phyloP scores from a whole-genome alignment of 768 basidiomycete genomes.

The Cystofilobasidium macerans region DNA sequence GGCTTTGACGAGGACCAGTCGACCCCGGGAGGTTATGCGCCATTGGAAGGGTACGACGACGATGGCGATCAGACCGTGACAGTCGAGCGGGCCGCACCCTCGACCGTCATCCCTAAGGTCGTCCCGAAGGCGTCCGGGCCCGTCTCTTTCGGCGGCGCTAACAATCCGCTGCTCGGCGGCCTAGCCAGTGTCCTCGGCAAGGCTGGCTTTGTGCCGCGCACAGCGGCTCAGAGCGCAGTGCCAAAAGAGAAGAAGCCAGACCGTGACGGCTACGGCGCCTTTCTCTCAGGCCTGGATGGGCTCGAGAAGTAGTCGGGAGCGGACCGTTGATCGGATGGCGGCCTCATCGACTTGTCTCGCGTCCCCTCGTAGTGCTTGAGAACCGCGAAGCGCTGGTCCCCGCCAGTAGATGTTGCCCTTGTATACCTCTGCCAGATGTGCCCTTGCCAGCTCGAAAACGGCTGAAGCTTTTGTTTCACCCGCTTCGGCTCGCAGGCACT shows the following conservation, averaged over 20 bases:
- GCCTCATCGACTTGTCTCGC: too few relatives aligned
- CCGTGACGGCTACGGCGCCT: not conserved
- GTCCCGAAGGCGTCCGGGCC: slow-evolving; percentile 3
- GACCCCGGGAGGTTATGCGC: not conserved
- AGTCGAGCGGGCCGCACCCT: too few relatives aligned
- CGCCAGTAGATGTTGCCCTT: too few relatives aligned
- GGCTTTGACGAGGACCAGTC: not conserved
- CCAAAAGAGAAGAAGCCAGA: not conserved
- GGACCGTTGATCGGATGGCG: too few relatives aligned
- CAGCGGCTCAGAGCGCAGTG: not conserved
- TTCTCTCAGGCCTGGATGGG: not conserved
- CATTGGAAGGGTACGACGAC: not conserved
- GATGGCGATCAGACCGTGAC: too few relatives aligned
- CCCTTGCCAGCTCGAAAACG: too few relatives aligned
- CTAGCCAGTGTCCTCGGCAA: slow-evolving; percentile 19
- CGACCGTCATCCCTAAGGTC: not conserved
- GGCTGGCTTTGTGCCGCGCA: slow-evolving; percentile 1
- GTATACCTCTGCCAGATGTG: too few relatives aligned
- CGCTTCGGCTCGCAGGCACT: too few relatives aligned
- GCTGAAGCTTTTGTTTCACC: too few relatives aligned
- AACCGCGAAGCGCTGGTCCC: too few relatives aligned
- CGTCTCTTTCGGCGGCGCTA: slow-evolving; percentile 5
- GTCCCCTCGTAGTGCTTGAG: too few relatives aligned
- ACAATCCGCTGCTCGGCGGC: slow-evolving; percentile 16
- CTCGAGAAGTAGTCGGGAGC: not conserved